Base-by-base conservation (phyloP, 805 yeast species). In the Kurtzmaniella cleridarum region DNA sequence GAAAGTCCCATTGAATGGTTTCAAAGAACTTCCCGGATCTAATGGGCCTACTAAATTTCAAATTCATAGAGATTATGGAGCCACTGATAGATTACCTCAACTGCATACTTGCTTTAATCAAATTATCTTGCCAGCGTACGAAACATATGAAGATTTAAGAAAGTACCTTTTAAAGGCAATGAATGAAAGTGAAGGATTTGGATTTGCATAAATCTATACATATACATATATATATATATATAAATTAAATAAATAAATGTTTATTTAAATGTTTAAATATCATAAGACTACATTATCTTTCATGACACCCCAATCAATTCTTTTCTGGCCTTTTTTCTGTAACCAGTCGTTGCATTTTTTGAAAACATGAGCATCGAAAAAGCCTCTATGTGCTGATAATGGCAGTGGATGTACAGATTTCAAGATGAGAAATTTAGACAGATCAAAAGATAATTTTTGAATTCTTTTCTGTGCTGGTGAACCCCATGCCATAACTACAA, bases 71-170 rank as follows among this genome's bases (percentile, higher is more conserved):
- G 96, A 87, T 51, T 89, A 84, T 59, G 95, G 95, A 1, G 64
- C 84, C 9, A 76, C 80, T 6, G 95, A 87, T 40, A 76, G 98
- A 45, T 71, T 93, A 42, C 99, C 99, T 2, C 81, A 95, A 0
- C 87, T 97, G 0, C 98, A 93, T 57, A 93, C 98, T 2, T 93
- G 99, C 61, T 91, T 90, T 70, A 93, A 93, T 62, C 98, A 91
- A 62, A 72, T 93, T 42, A 95, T 88, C 57, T 65, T 93, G 38
- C 99, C 99, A 0, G 93, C 88, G 17, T 93, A 93, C 62, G 95
- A 84, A 39, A 78, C 84, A 5, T 93, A 91, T 57, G 96, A 88
- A 41, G 80, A 85, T 15, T 70, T 93, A 38, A 76, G 97, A 45
- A 84, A 87, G 2, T 79, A 93, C 1, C 60, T 93, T 45, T 63